phyloP scores from a whole-genome alignment of 2,329 filamentous ascomycete species.

The Colletotrichum musicola region DNA sequence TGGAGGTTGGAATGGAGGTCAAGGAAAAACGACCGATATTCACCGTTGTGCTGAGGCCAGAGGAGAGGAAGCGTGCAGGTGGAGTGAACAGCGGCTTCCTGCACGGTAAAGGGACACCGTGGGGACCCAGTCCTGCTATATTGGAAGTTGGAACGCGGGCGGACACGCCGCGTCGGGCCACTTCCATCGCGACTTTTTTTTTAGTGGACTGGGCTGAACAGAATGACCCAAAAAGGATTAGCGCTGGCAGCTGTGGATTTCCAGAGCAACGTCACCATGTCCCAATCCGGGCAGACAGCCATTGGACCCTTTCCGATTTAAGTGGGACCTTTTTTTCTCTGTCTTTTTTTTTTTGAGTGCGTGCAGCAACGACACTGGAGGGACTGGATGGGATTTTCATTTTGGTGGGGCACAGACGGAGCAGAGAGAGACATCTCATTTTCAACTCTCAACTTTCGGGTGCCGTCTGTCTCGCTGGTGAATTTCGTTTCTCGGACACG shows the following conservation, averaged over 20 bases:
- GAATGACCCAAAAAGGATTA: slow-evolving; percentile 19
- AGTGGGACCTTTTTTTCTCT: slow-evolving; percentile 7
- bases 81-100: slow-evolving; percentile 38
- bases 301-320: slow-evolving; percentile 27
- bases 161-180: slow-evolving; percentile 30
- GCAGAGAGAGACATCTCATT: slow-evolving; percentile 13
- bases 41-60: slow-evolving; percentile 23
- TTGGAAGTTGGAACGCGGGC: slow-evolving; percentile 39
- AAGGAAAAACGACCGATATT: slow-evolving; percentile 14
- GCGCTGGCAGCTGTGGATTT: not conserved
- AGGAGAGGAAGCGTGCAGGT: slow-evolving; percentile 34
- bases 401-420: slow-evolving; percentile 32
- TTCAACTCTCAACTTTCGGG: slow-evolving; percentile 15
- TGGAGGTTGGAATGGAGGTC: slow-evolving; percentile 4
- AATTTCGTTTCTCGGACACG: not conserved
- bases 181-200: slow-evolving; percentile 34
- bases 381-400: slow-evolving; percentile 34
- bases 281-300: slow-evolving; percentile 4
- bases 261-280: slow-evolving; percentile 35
- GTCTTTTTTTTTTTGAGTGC: not conserved
- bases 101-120: slow-evolving; percentile 36
- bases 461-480: slow-evolving; percentile 6
- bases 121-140: slow-evolving; percentile 35
- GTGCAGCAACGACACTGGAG: slow-evolving; percentile 13
- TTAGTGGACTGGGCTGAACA: not conserved